A percentile compares a stretch with the other conserved stretches of the same genome.
phyloP scores from a whole-genome alignment of 1,139 yeast genomes.

The Insectozyma bohioensis region DNA sequence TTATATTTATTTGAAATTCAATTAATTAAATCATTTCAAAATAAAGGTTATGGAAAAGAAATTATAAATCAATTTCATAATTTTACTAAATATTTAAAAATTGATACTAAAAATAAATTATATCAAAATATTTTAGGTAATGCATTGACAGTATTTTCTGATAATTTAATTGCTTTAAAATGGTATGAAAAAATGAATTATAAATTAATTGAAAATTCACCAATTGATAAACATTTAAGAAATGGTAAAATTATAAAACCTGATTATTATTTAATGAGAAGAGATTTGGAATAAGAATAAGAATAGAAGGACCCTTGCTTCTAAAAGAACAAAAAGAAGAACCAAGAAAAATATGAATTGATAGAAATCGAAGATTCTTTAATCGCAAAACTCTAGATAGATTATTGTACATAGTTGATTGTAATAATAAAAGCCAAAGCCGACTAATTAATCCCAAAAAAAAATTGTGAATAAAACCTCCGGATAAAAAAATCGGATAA shows the following conservation, averaged over 20 bases:
- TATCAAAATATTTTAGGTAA: slow-evolving; percentile 25
- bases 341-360: too few species aligned
- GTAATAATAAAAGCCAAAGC: too few species aligned
- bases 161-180: slow-evolving; percentile 38
- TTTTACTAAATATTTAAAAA: slow-evolving; percentile 19
- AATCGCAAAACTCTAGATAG: too few species aligned
- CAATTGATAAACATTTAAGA: slow-evolving; percentile 39
- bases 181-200: slow-evolving; percentile 50
- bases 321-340: too few species aligned
- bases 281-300: too few species aligned
- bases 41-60: slow-evolving; percentile 30
- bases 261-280: slow-evolving; percentile 30
- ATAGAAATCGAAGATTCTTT: too few species aligned
- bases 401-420: too few species aligned
- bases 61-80: slow-evolving; percentile 33
- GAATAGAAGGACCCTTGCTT: too few species aligned
- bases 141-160: slow-evolving; percentile 51
- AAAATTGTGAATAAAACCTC: too few species aligned
- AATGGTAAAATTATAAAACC: slow-evolving; percentile 43
- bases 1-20: slow-evolving; percentile 59
- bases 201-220: slow-evolving; percentile 37
- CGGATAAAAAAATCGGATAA: too few species aligned
- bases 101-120: slow-evolving; percentile 4
- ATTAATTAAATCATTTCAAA: slow-evolving; percentile 30
- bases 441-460: too few species aligned